Percentiles rank a stretch among this genome's conserved stretches.
These are phyloP conservation scores for Leavenworthia alabamica DNA, from an alignment of 345 rosid genomes.

Conservation along the genomic window DNA sequence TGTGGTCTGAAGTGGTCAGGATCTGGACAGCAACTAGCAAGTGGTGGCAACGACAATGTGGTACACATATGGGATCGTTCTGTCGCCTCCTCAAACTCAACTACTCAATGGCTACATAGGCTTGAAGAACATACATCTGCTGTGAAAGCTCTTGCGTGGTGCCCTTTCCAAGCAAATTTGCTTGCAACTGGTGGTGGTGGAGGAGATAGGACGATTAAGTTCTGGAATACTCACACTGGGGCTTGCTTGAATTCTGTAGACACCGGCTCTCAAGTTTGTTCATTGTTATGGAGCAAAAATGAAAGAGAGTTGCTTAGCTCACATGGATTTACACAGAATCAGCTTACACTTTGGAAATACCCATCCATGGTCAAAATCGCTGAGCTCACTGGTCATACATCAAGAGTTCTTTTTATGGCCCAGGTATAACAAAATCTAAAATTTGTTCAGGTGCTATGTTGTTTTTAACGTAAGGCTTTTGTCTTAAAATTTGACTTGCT, in stretches of 20 bases:
- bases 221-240: conserved; percentile 36
- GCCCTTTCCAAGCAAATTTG: conserved; percentile 35
- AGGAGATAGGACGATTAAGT: conserved; percentile 33
- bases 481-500: conserved; percentile 2
- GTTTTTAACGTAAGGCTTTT: background rate
- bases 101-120: conserved; percentile 33
- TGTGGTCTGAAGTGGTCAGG: conserved; percentile 56
- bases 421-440: background rate
- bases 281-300: conserved; percentile 30
- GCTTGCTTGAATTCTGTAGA: conserved; percentile 35
- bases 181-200: conserved; percentile 36
- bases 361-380: conserved; percentile 40
- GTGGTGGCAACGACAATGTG: conserved; percentile 38
- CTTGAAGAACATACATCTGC: conserved; percentile 44
- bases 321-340: conserved; percentile 34
- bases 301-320: conserved; percentile 38
- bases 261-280: conserved; percentile 36
- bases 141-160: conserved; percentile 56
- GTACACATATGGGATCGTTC: conserved; percentile 49
- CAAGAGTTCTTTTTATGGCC: conserved; percentile 32
- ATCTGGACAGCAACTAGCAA: conserved; percentile 46
- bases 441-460: background rate
- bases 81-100: conserved; percentile 34
- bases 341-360: conserved; percentile 34
- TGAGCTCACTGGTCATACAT: conserved; percentile 37